Evolutionary conservation across 495 filamentous ascomycete species (phyloP).

Genomic region (Penicillium steckii): DNA sequence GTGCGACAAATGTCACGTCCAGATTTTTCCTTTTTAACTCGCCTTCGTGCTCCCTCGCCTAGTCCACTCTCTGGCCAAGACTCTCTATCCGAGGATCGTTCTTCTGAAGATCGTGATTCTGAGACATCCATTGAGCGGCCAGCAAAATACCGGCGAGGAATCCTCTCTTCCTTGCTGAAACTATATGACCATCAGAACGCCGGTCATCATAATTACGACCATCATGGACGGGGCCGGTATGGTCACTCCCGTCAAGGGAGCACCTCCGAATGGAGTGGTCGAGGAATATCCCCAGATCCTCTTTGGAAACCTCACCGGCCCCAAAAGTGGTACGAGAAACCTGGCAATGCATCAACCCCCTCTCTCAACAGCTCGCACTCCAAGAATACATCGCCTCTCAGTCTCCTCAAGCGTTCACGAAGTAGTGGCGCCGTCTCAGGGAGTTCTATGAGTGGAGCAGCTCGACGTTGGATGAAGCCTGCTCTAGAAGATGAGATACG

Average conservation of each 20-base stretch:
- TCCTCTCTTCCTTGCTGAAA: constrained; percentile 76
- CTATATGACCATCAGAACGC: constrained; percentile 54
- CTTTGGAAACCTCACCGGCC: constrained; percentile 38
- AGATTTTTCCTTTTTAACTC: constrained; percentile 36
- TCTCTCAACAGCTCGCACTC: constrained; percentile 49
- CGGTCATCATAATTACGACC: constrained; percentile 5
- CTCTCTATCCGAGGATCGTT: constrained; percentile 59
- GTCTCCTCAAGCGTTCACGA: constrained; percentile 45
- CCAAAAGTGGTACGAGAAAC: constrained; percentile 66
- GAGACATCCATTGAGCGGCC: constrained; percentile 70
- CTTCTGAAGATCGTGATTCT: constrained; percentile 58
- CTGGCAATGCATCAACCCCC: constrained; percentile 43
- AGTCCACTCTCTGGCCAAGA: constrained; percentile 54
- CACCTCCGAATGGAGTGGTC: constrained; percentile 29
- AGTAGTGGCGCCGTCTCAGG: constrained; percentile 34
- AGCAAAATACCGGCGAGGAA: constrained; percentile 68
- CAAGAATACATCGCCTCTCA: constrained; percentile 38
- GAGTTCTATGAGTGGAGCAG: constrained; percentile 12
- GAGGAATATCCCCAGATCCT: constrained; percentile 35
- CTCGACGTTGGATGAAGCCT: constrained; percentile 47
- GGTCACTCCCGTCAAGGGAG: constrained; percentile 36
- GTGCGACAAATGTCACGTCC: constrained; percentile 41
- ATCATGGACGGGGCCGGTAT: constrained; percentile 28
- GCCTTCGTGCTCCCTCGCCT: constrained; percentile 36
- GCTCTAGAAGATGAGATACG: constrained; percentile 66